A percentile compares a stretch with the other conserved stretches of the same genome.
These are phyloP conservation scores for Glebionis coronaria DNA, from an alignment of 129 eudicot species.

Conservation along the genomic window DNA sequence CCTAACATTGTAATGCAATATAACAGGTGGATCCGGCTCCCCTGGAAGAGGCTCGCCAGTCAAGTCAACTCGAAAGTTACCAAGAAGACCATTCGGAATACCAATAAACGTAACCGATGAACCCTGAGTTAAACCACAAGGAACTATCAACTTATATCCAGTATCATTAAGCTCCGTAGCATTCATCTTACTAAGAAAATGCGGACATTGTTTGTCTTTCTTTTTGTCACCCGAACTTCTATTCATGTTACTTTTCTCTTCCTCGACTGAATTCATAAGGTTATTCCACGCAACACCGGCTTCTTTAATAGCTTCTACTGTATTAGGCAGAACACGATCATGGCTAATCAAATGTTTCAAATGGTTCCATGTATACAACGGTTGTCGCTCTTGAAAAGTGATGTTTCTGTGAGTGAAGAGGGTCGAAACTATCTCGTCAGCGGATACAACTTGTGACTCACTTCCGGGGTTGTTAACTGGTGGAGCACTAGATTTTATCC, in stretches of 20 bases:
- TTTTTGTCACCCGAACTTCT: slow-evolving; percentile 49
- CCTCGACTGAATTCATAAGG: slow-evolving; percentile 73
- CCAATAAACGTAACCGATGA: slow-evolving; percentile 92
- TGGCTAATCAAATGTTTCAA: slow-evolving; percentile 54
- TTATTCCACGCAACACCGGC: slow-evolving; percentile 78
- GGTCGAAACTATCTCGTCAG: slow-evolving; percentile 44
- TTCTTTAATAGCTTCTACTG: slow-evolving; percentile 77
- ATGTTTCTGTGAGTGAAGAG: slow-evolving; percentile 61
- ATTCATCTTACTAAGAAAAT: slow-evolving; percentile 77
- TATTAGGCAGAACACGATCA: slow-evolving; percentile 77
- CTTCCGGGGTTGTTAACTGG: slow-evolving; percentile 53
- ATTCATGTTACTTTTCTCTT: slow-evolving; percentile 58
- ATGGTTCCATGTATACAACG: slow-evolving; percentile 78
- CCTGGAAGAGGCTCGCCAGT: slow-evolving; percentile 92
- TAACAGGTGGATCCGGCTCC: slow-evolving; percentile 91
- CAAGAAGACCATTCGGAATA: slow-evolving; percentile 89
- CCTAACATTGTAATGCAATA: slow-evolving; percentile 93
- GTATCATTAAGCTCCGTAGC: slow-evolving; percentile 42
- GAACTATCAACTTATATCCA: slow-evolving; percentile 68
- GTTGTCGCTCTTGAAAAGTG: slow-evolving; percentile 47
- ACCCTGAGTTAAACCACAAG: slow-evolving; percentile 96
- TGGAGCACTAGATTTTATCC: slow-evolving; percentile 58
- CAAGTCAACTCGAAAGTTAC: slow-evolving; percentile 81
- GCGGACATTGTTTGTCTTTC: slow-evolving; percentile 90
- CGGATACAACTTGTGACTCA: slow-evolving; percentile 51